Base-by-base conservation (phyloP, 2,329 filamentous ascomycete species). In the Ophioceras dolichostomum region DNA sequence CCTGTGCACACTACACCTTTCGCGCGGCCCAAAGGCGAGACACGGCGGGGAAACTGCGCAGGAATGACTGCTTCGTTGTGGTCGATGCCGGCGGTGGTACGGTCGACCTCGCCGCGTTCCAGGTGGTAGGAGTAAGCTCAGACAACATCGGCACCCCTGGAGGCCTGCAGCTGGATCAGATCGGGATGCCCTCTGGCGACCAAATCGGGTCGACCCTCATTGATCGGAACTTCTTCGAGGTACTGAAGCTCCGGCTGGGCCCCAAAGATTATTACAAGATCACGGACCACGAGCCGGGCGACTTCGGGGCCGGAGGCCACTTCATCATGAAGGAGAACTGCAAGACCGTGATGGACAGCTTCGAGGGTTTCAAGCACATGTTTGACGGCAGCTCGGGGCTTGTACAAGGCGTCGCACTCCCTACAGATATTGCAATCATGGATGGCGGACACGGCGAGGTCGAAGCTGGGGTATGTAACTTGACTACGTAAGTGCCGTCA, bases 51-150 rank as follows among this genome's bases (percentile, higher is more conserved):
- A 38, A 40, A 3, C 46, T 50, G 26, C 31, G 41, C 18, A 48
- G 47, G 27, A 34, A 27, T 9, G 49, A 50, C 32, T 49, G 47
- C 36, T 50, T 50, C 26, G 44, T 51, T 27, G 48, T 51, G 6
- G 47, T 49, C 5, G 49, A 51, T 22, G 49, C 48, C 2, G 49
- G 49, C 14, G 49, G 49, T 31, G 49, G 49, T 8, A 51, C 49
- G 12, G 48, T 49, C 9, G 49, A 51, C 26, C 32, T 51, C 26
- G 48, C 47, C 2, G 47, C 45, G 0, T 51, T 46, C 37, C 43
- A 47, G 24, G 44, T 50, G 3, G 37, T 41, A 4, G 41, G 37
- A 19, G 41, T 47, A 17, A 45, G 50, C 20, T 24, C 39, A 7
- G 38, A 34, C 10, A 45, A 38, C 21, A 49, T 46, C 32, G 43